Conservation (phyloP, 495 filamentous ascomycete species). For the Parathielavia appendiculata region DNA sequence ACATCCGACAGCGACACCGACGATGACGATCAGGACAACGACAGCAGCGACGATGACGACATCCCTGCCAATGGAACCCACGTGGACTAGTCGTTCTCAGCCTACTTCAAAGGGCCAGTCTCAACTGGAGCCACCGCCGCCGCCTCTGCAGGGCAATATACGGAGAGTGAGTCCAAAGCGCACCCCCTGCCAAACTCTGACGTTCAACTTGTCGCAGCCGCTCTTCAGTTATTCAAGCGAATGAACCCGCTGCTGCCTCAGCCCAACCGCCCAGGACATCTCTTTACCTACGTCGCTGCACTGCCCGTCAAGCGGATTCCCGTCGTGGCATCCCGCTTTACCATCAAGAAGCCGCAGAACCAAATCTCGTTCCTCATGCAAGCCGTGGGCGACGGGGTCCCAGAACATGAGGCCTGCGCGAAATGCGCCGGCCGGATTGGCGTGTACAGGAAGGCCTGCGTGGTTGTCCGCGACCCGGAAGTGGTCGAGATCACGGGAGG, state of each 20-base stretch:
- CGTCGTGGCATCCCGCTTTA: neutral
- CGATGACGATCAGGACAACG: neutral
- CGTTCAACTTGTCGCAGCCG: neutral
- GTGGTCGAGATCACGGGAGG: neutral
- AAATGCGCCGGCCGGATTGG: slow-evolving; percentile 11
- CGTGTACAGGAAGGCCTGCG: slow-evolving; percentile 9
- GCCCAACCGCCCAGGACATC: neutral
- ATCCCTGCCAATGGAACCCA: neutral
- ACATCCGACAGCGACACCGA: neutral
- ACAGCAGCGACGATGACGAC: neutral
- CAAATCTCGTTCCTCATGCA: slow-evolving; percentile 22
- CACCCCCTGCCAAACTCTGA: neutral
- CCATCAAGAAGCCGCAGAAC: slow-evolving; percentile 15
- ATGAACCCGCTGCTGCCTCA: slow-evolving; percentile 5
- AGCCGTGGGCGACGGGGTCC: slow-evolving; percentile 13
- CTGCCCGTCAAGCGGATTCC: slow-evolving; percentile 15
- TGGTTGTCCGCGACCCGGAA: slow-evolving; percentile 9
- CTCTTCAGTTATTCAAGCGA: slow-evolving; percentile 3
- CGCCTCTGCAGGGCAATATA: neutral
- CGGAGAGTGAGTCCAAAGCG: neutral
- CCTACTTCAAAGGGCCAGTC: neutral
- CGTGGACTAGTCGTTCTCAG: neutral
- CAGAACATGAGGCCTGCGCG: slow-evolving; percentile 12
- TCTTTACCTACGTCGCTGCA: too few relatives aligned
- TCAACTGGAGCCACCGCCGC: too few relatives aligned